phyloP scores from a whole-genome alignment of 176 grass and related monocot species.

The Zea mays region DNA sequence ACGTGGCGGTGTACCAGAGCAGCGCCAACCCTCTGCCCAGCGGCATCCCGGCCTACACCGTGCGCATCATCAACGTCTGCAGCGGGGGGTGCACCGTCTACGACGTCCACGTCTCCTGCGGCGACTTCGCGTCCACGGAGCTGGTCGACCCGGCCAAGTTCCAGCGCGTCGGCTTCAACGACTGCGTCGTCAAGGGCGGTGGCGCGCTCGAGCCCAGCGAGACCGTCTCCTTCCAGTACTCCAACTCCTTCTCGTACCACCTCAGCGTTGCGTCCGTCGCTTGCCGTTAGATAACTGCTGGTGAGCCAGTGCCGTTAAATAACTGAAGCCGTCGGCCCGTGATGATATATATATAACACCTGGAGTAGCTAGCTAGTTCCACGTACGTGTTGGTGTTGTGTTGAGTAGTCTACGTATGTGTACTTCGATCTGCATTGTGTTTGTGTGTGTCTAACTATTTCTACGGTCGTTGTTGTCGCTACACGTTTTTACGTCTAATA shows the following conservation, averaged over 20 bases:
- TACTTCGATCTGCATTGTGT: too few species aligned
- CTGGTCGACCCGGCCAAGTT: constrained; percentile 20
- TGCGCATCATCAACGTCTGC: constrained; percentile 28
- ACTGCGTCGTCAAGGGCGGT: constrained; percentile 38
- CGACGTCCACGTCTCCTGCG: constrained; percentile 35
- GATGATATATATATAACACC: too few species aligned
- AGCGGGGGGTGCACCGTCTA: constrained; percentile 5
- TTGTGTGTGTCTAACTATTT: too few species aligned
- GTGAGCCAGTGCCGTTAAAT: too few species aligned
- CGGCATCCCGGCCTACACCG: constrained; percentile 32
- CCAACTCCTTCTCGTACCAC: constrained; percentile 36
- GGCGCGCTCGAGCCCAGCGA: not conserved
- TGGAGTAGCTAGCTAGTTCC: too few species aligned
- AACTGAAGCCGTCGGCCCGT: too few species aligned
- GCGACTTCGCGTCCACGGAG: constrained; percentile 37
- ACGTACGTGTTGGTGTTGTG: too few species aligned
- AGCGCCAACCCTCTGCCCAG: constrained; percentile 26
- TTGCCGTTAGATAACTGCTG: not conserved
- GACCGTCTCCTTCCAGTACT: constrained; percentile 26
- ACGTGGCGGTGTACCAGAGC: constrained; percentile 32
- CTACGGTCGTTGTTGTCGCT: too few species aligned
- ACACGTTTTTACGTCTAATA: too few species aligned
- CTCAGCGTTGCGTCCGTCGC: not conserved
- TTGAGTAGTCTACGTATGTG: too few species aligned
- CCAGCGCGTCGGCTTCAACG: constrained; percentile 33